Base-by-base conservation (phyloP, 2,329 filamentous ascomycete species). In the Aspergillus felis region DNA sequence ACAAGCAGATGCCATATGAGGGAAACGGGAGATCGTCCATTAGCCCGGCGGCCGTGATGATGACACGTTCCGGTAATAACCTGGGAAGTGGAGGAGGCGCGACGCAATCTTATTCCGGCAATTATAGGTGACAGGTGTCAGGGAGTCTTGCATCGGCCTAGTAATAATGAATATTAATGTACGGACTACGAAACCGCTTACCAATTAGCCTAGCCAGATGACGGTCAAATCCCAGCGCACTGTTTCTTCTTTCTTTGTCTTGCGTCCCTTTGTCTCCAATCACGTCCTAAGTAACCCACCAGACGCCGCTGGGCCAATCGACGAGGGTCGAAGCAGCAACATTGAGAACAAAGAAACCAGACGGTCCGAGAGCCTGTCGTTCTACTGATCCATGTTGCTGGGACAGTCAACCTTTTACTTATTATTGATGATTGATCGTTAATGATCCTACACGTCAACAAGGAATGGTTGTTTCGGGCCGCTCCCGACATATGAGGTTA, bases 11-110 rank as follows among this genome's bases (percentile, higher is more conserved):
- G 22, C 52, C 50, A 57, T 51, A 49, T 54, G 48, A 53, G 24
- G 41, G 25, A 46, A 54, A 47, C 60, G 62, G 62, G 59, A 64
- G 64, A 65, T 65, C 61, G 56, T 57, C 61, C 46, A 54, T 60
- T 65, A 64, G 61, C 41, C 42, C 35, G 42, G 27, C 27, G 28
- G 47, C 27, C 14, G 8, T 50, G 48, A 17, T n/a, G 22, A 17
- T 51, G 49, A 35, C 49, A 51, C 12, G 12, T n/a, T 32, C 25
- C 48, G n/a, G 42, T 46, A 46, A 46, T 7, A 17, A 38, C 32
- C n/a, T 14, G 24, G 47, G 22, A 49, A 28, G 22, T 49, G 47
- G 47, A 49, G 47, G 46, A 49, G 24, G 47, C 10, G 17, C 47
- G 25, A 28, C 32, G 32, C 32, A 38, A 38, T 17, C 5, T 38